These are phyloP conservation scores for Eutrema heterophyllum DNA, from an alignment of 345 rosid genomes.

Conservation along the genomic window DNA sequence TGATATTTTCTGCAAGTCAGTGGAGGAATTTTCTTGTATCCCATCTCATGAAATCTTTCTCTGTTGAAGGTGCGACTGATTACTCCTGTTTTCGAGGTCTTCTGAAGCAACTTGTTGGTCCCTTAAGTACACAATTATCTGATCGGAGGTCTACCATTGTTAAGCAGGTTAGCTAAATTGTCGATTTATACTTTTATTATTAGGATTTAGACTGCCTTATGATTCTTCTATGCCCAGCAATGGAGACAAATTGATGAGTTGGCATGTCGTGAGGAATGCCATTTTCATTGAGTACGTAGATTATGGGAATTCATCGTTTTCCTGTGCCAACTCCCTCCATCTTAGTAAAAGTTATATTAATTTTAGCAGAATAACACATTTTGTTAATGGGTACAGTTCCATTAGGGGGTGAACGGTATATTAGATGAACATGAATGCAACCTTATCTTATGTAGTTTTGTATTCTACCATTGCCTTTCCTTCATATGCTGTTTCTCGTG, in stretches of 20 bases:
- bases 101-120: slow-evolving; percentile 88
- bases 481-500: slow-evolving; percentile 14
- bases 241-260: slow-evolving; percentile 12
- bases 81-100: slow-evolving; percentile 85
- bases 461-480: slow-evolving; percentile 3
- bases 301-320: background rate
- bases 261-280: background rate
- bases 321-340: background rate
- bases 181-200: background rate
- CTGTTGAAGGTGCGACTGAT: slow-evolving; percentile 73
- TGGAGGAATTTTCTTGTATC: background rate
- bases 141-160: slow-evolving; percentile 97
- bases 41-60: slow-evolving; percentile 9
- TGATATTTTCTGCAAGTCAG: slow-evolving; percentile 10
- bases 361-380: background rate
- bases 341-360: background rate
- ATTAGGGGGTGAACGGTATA: background rate
- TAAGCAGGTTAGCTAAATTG: slow-evolving; percentile 62
- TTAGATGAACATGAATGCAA: background rate
- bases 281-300: background rate
- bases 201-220: background rate
- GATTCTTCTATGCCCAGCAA: background rate
- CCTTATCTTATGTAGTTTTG: slow-evolving; percentile 8
- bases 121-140: slow-evolving; percentile 75
- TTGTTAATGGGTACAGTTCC: slow-evolving; percentile 2